Conservation (phyloP, 2,329 filamentous ascomycete genomes). For the Xylariaceae sp. region DNA sequence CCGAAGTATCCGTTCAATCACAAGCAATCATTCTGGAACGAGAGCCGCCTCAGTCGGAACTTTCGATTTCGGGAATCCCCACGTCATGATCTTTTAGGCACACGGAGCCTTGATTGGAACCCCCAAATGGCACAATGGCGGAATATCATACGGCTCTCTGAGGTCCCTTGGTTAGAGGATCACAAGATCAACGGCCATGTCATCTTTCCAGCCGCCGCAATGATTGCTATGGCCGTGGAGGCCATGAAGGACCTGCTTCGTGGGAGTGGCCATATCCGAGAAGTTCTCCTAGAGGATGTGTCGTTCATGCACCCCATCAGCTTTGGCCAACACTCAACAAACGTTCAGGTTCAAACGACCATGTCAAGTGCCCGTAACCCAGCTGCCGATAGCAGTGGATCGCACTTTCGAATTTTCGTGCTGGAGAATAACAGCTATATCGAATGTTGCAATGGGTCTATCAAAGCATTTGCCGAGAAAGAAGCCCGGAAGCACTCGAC, state of each 20-base stretch:
- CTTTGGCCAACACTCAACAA: neutral
- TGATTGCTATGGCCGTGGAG: constrained; percentile 6
- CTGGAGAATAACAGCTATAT: constrained; percentile 1
- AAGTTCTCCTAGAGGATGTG: neutral
- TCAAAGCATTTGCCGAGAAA: neutral
- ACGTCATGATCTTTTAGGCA: constrained; percentile 5
- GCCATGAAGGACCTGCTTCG: constrained; percentile 2
- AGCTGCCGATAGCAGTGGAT: neutral
- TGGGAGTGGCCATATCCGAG: neutral
- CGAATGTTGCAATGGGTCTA: constrained; percentile 2
- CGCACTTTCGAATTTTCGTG: constrained; percentile 4
- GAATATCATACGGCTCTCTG: constrained; percentile 5
- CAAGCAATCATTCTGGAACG: constrained; percentile 1
- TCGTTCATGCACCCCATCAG: constrained; percentile 2
- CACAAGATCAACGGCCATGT: constrained; percentile 4
- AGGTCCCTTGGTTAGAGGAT: constrained; percentile 8
- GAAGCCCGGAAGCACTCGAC: no score
- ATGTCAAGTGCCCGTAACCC: neutral
- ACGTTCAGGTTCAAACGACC: constrained; percentile 2
- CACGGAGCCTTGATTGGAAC: constrained; percentile 8
- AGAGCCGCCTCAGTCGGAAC: constrained; percentile 3
- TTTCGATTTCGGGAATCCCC: constrained; percentile 2
- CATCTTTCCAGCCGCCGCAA: constrained; percentile 8
- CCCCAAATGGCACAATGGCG: constrained; percentile 9
- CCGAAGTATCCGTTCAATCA: constrained; percentile 4